Evolutionary conservation across 1,284 basidiomycete genomes (phyloP).

Genomic region (Mycena sp.): DNA sequence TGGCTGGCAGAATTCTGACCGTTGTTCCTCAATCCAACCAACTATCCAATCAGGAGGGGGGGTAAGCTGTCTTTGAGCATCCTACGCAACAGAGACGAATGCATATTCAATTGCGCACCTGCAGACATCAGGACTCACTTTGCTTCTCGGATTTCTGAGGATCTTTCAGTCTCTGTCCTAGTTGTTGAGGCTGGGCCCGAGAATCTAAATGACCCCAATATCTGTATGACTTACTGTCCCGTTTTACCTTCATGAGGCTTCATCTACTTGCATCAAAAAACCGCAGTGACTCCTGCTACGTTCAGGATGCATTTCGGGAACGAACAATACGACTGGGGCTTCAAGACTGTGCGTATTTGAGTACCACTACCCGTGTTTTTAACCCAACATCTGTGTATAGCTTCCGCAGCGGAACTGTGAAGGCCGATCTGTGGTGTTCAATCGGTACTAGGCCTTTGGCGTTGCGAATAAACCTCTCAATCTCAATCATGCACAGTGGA

Average conservation of each 20-base stretch:
- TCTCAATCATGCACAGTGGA: constrained; percentile 21
- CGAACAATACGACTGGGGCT: constrained; percentile 42
- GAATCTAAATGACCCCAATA: constrained; percentile 44
- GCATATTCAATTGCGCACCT: too few relatives aligned
- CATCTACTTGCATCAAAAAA: neutral
- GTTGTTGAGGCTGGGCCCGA: constrained; percentile 51
- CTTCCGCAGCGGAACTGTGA: constrained; percentile 1
- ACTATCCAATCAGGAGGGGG: too few relatives aligned
- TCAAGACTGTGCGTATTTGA: constrained; percentile 35
- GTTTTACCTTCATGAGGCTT: neutral
- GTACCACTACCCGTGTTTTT: neutral
- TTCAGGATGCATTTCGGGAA: constrained; percentile 35
- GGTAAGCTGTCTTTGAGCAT: neutral
- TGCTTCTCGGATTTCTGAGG: constrained; percentile 54
- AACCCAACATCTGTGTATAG: neutral
- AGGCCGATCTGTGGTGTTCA: neutral
- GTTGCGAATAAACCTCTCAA: neutral
- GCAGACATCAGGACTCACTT: constrained; percentile 20
- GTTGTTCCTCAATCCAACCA: neutral
- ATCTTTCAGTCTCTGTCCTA: constrained; percentile 47
- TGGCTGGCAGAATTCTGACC: neutral
- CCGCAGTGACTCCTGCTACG: constrained; percentile 27
- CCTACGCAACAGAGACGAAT: neutral
- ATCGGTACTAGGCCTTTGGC: neutral
- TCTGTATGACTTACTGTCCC: constrained; percentile 31